These are phyloP conservation scores for Kwoniella shandongensis DNA, from an alignment of 768 basidiomycete species.

Conservation along the genomic window DNA sequence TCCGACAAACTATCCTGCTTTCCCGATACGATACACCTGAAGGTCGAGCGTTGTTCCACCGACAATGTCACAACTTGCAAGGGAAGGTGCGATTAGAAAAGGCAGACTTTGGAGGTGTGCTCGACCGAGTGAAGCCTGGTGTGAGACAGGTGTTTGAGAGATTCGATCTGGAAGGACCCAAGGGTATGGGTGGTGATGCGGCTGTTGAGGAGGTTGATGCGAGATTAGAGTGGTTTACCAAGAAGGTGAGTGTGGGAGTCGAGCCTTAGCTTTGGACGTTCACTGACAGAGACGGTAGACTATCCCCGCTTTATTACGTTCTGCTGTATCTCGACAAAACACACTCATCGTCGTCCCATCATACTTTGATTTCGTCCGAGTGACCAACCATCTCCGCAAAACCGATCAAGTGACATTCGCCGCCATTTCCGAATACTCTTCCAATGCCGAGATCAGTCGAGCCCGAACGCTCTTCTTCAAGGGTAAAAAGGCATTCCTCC, in stretches of 20 bases:
- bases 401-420: slow-evolving; percentile 68
- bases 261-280: slow-evolving; percentile 10
- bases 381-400: slow-evolving; percentile 83
- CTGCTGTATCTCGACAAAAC: slow-evolving; percentile 87
- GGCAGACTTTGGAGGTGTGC: slow-evolving; percentile 66
- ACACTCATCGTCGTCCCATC: slow-evolving; percentile 88
- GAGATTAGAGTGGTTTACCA: slow-evolving; percentile 82
- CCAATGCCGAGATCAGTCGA: slow-evolving; percentile 89
- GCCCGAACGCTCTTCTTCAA: slow-evolving; percentile 90
- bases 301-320: slow-evolving; percentile 78
- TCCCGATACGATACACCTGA: slow-evolving; percentile 89
- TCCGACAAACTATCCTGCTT: slow-evolving; percentile 86
- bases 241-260: slow-evolving; percentile 60
- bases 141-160: slow-evolving; percentile 68
- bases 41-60: slow-evolving; percentile 73
- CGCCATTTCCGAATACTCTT: slow-evolving; percentile 88
- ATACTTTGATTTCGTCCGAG: slow-evolving; percentile 91
- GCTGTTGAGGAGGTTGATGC: slow-evolving; percentile 79
- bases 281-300: slow-evolving; percentile 57
- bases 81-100: slow-evolving; percentile 73
- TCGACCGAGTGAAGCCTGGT: slow-evolving; percentile 69
- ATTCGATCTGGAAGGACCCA: slow-evolving; percentile 31
- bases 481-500: slow-evolving; percentile 78
- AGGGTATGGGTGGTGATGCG: slow-evolving; percentile 38
- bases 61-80: slow-evolving; percentile 72